These are phyloP conservation scores for Yamadazyma philogaea DNA, from an alignment of 805 yeast genomes.

Conservation along the genomic window DNA sequence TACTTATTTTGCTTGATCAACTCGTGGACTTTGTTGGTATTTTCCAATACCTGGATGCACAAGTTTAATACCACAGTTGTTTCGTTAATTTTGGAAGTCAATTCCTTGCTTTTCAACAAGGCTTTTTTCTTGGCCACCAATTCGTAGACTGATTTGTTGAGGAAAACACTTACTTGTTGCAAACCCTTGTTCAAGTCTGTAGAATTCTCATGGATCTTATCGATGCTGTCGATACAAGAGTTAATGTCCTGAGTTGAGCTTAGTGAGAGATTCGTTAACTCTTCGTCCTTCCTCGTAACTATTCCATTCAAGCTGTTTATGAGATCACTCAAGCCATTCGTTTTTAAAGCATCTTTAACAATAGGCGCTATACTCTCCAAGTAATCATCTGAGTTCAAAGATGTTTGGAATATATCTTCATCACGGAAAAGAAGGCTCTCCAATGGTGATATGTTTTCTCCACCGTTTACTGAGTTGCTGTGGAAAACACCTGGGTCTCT, in stretches of 20 bases:
- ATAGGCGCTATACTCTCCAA: constrained; percentile 78
- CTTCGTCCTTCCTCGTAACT: constrained; percentile 58
- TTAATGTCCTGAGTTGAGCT: constrained; percentile 55
- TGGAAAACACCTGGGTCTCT: too few relatives aligned
- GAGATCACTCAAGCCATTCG: constrained; percentile 54
- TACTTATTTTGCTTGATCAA: constrained; percentile 70
- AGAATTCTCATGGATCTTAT: constrained; percentile 57
- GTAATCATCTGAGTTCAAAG: constrained; percentile 61
- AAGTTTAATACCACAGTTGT: constrained; percentile 65
- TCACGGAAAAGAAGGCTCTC: constrained; percentile 39
- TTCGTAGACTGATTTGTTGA: constrained; percentile 63
- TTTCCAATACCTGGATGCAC: constrained; percentile 78
- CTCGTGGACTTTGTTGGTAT: constrained; percentile 82
- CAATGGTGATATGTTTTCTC: constrained; percentile 21
- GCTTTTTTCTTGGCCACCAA: constrained; percentile 60
- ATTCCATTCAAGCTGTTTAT: constrained; percentile 53
- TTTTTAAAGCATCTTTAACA: constrained; percentile 57
- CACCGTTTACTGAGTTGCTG: neutral
- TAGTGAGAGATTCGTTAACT: constrained; percentile 60
- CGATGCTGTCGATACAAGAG: constrained; percentile 60
- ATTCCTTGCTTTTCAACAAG: constrained; percentile 58
- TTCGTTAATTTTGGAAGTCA: constrained; percentile 64
- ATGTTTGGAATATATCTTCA: constrained; percentile 43
- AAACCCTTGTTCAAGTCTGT: constrained; percentile 55
- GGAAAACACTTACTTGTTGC: constrained; percentile 50